phyloP scores from a whole-genome alignment of 2,329 filamentous ascomycete genomes.

The Tricladium varicosporioides region DNA sequence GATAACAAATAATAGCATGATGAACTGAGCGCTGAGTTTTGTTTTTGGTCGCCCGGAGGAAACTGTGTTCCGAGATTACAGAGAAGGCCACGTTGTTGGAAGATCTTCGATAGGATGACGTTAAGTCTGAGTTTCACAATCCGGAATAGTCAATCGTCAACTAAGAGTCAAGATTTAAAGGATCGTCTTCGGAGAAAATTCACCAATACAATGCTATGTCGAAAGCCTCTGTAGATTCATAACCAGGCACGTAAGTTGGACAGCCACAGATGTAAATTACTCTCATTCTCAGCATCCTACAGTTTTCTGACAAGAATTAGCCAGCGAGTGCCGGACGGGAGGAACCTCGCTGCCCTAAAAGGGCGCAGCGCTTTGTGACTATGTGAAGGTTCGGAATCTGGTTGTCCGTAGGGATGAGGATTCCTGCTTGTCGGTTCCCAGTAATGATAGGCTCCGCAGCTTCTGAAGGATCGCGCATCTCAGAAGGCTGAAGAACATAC shows the following conservation, averaged over 20 bases:
- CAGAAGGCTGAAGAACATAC: neutral
- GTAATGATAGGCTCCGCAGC: neutral
- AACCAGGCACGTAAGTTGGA: conserved; percentile 14
- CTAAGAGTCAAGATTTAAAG: conserved; percentile 8
- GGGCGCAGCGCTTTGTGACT: conserved; percentile 2
- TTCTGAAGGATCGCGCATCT: neutral
- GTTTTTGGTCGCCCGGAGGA: neutral
- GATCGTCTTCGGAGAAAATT: conserved; percentile 15
- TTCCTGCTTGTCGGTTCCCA: neutral
- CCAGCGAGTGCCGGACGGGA: conserved; percentile 15
- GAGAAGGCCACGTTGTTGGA: neutral
- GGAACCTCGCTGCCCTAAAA: conserved; percentile 1
- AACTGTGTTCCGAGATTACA: neutral
- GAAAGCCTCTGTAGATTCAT: neutral
- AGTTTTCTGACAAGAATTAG: conserved; percentile 16
- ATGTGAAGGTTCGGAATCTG: conserved; percentile 1
- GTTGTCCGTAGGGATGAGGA: neutral
- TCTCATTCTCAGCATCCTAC: conserved; percentile 18
- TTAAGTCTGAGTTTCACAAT: conserved; percentile 18
- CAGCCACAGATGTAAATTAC: conserved; percentile 14
- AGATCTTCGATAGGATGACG: conserved; percentile 14
- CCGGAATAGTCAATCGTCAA: neutral
- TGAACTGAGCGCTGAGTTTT: no score
- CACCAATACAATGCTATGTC: neutral
- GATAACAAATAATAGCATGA: no score